These are phyloP conservation scores for Pseudogymnoascus verrucosus DNA, from an alignment of 2,329 filamentous ascomycete species.

Conservation along the genomic window DNA sequence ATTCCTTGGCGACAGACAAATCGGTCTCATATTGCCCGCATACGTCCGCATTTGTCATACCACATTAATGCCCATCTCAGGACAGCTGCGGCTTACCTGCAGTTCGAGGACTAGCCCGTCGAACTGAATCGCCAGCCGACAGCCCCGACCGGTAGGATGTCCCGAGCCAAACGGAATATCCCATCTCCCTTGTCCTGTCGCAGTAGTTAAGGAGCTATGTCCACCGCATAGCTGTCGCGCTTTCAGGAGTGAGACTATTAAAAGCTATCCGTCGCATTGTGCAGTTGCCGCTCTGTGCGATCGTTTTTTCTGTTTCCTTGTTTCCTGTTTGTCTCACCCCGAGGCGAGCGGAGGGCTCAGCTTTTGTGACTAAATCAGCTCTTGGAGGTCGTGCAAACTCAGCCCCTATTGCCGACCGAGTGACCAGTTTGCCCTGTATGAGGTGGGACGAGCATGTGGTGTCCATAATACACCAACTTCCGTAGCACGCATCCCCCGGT, in stretches of 20 bases:
- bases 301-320: not conserved
- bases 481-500: not conserved
- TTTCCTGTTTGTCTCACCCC: not conserved
- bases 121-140: not conserved
- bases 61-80: not conserved
- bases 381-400: not conserved
- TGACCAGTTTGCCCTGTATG: not conserved
- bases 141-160: not conserved
- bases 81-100: not conserved
- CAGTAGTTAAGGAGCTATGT: not conserved
- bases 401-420: not conserved
- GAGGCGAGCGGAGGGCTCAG: not conserved
- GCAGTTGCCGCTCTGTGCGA: not conserved
- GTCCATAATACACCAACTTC: not conserved
- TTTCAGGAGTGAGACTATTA: not conserved
- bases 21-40: not conserved
- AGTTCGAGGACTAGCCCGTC: not conserved
- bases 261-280: not conserved
- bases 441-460: not conserved
- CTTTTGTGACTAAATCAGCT: not conserved
- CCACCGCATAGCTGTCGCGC: not conserved
- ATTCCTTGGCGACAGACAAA: not conserved
- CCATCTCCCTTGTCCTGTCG: not conserved
- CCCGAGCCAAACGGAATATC: not conserved
- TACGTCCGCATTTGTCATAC: not conserved